Percentiles rank a stretch among this genome's conserved stretches.
Evolutionary conservation across 768 basidiomycete species (phyloP).

Genomic region (Imleria badia): DNA sequence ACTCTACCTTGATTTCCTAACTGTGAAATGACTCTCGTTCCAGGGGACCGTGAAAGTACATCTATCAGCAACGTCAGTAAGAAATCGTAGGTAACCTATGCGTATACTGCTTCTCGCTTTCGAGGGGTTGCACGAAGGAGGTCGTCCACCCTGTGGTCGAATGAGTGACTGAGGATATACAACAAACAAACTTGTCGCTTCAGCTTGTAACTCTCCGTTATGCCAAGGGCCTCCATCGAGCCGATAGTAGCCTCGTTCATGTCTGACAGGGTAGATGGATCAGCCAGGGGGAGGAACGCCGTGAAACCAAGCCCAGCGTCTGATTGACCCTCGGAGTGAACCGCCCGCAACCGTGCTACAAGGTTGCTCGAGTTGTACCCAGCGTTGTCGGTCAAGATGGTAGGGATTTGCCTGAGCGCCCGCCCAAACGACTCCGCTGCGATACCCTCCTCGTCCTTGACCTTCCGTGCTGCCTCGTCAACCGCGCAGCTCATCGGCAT

Average conservation of each 20-base stretch:
- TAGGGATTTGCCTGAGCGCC: conserved; percentile 93
- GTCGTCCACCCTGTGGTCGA: too few species aligned
- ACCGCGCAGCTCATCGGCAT: conserved; percentile 97
- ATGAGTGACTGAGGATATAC: conserved; percentile 3
- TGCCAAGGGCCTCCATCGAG: conserved; percentile 83
- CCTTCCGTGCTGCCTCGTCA: conserved; percentile 80
- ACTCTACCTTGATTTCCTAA: too few species aligned
- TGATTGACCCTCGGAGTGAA: conserved; percentile 84
- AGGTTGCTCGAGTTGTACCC: conserved; percentile 97
- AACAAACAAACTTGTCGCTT: conserved; percentile 86
- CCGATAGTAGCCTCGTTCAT: conserved; percentile 85
- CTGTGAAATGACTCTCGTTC: not conserved
- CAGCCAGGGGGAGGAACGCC: not conserved
- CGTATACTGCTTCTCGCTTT: too few species aligned
- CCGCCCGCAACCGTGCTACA: conserved; percentile 84
- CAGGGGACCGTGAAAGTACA: not conserved
- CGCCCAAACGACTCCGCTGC: conserved; percentile 90
- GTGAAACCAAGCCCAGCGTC: conserved; percentile 78
- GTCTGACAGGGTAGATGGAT: conserved; percentile 45
- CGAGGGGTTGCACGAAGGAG: too few species aligned
- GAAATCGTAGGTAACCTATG: not conserved
- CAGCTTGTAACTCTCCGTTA: conserved; percentile 97
- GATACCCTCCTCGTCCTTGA: conserved; percentile 93
- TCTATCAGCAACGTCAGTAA: conserved; percentile 2
- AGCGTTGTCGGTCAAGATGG: too few species aligned